Conservation (phyloP, 768 basidiomycete genomes). For the Postia placenta region DNA sequence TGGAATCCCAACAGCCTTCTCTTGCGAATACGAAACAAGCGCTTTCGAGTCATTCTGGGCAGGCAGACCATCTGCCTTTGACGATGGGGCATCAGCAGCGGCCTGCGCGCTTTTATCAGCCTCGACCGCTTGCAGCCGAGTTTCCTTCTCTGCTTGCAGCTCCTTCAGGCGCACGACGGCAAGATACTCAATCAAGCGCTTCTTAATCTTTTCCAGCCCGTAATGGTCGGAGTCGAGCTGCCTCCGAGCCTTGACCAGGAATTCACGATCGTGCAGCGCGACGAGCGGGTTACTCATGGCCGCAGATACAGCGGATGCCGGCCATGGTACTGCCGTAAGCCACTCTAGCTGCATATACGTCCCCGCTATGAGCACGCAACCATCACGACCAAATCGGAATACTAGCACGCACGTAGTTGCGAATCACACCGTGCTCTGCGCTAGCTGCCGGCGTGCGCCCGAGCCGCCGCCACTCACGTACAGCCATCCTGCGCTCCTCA, state of each 20-base stretch:
- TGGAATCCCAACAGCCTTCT: conserved; percentile 6
- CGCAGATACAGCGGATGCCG: conserved; percentile 21
- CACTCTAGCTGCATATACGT: conserved; percentile 70
- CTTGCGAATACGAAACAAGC: not conserved
- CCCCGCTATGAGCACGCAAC: too few species aligned
- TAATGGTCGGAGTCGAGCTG: conserved; percentile 90
- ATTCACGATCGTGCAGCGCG: conserved; percentile 44
- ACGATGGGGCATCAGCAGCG: conserved; percentile 1
- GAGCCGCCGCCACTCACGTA: conserved; percentile 77
- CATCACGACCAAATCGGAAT: not conserved
- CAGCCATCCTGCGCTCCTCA: conserved; percentile 78
- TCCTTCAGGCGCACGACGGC: conserved; percentile 68
- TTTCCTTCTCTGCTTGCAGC: conserved; percentile 22
- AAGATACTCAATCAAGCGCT: conserved; percentile 85
- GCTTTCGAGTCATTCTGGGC: conserved; percentile 9
- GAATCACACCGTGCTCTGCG: conserved; percentile 85
- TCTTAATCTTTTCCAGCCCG: conserved; percentile 90
- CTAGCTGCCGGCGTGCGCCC: conserved; percentile 87
- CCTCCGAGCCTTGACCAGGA: conserved; percentile 62
- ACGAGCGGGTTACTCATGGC: conserved; percentile 22
- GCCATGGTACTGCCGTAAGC: conserved; percentile 85
- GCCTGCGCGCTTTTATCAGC: not conserved
- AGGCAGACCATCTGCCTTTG: not conserved
- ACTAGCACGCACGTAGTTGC: conserved; percentile 59
- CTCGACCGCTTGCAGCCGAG: conserved; percentile 6